Evolutionary conservation across 257 asterid genomes (phyloP).

Genomic region (Solanum ossicruentum): DNA sequence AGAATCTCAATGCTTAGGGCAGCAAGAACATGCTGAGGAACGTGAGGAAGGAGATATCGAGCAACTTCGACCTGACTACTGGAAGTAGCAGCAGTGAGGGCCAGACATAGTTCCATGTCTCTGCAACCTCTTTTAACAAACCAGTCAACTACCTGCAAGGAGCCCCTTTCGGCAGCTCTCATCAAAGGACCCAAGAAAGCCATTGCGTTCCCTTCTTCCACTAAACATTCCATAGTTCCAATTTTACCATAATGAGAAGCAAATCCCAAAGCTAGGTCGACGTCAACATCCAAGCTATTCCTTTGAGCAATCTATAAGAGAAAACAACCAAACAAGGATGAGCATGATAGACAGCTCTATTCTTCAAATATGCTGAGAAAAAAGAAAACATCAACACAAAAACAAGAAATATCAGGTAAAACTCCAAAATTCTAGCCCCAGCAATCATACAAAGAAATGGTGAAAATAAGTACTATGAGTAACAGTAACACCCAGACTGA

Average conservation of each 20-base stretch:
- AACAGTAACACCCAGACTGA: not conserved
- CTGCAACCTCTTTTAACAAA: slow-evolving; percentile 83
- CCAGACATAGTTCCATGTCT: slow-evolving; percentile 96
- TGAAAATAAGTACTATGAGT: not conserved
- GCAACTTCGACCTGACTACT: slow-evolving; percentile 78
- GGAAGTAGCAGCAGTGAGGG: slow-evolving; percentile 95
- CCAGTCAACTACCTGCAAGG: slow-evolving; percentile 89
- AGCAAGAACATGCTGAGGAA: slow-evolving; percentile 88
- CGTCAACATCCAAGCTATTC: slow-evolving; percentile 97
- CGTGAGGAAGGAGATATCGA: slow-evolving; percentile 84
- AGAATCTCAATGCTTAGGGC: slow-evolving; percentile 89
- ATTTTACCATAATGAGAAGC: slow-evolving; percentile 94
- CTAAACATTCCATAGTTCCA: slow-evolving; percentile 89
- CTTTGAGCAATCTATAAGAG: slow-evolving; percentile 79
- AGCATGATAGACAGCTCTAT: not conserved
- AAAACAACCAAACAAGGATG: not conserved
- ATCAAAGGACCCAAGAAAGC: slow-evolving; percentile 92
- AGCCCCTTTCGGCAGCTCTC: slow-evolving; percentile 98
- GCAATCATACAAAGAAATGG: not conserved
- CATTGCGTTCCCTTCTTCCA: slow-evolving; percentile 91
- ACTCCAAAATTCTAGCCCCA: not conserved
- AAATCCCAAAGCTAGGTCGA: slow-evolving; percentile 88
- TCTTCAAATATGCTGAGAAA: not conserved
- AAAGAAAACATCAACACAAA: not conserved
- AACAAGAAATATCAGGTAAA: not conserved